These are phyloP conservation scores for Globisporangium splendens DNA, from an alignment of 352 stramenopile genomes.

Conservation along the genomic window DNA sequence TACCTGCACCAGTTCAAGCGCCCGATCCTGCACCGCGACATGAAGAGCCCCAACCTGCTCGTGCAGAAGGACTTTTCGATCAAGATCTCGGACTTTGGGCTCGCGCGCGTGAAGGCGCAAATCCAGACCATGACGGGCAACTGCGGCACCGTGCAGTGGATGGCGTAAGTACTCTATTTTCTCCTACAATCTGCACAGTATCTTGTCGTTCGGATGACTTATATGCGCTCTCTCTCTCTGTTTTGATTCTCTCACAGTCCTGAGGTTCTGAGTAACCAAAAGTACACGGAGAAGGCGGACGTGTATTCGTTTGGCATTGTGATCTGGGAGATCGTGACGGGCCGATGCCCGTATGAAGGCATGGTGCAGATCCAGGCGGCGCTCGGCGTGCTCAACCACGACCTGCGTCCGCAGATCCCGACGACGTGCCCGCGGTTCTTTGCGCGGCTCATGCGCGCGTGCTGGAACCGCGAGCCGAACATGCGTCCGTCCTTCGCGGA, in stretches of 20 bases:
- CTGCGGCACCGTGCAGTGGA: slow-evolving; percentile 87
- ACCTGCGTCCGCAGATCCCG: slow-evolving; percentile 66
- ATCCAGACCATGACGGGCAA: slow-evolving; percentile 92
- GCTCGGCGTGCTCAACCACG: slow-evolving; percentile 75
- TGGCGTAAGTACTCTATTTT: slow-evolving; percentile 55
- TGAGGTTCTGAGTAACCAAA: slow-evolving; percentile 85
- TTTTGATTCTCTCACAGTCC: slow-evolving; percentile 34
- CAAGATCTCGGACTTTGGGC: slow-evolving; percentile 92
- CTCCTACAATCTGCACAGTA: no score
- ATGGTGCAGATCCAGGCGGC: slow-evolving; percentile 88
- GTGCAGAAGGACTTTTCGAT: slow-evolving; percentile 80
- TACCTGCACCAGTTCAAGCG: slow-evolving; percentile 86
- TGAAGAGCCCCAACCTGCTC: slow-evolving; percentile 90
- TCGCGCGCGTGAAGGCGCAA: slow-evolving; percentile 89
- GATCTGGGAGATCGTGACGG: slow-evolving; percentile 92
- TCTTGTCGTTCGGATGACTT: no score
- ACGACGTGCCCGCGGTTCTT: slow-evolving; percentile 64
- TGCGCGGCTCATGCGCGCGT: slow-evolving; percentile 67
- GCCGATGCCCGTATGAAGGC: slow-evolving; percentile 86
- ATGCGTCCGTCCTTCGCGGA: slow-evolving; percentile 67
- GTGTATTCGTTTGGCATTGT: slow-evolving; percentile 94
- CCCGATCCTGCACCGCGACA: slow-evolving; percentile 87
- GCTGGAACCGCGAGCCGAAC: slow-evolving; percentile 72
- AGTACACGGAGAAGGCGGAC: slow-evolving; percentile 93
- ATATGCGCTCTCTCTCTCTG: slow-evolving; percentile 2